Evolutionary conservation across 345 rosid species (phyloP), one percentile per base, ranked within the genome.

Genomic region (Sonneratia alba): DNA sequence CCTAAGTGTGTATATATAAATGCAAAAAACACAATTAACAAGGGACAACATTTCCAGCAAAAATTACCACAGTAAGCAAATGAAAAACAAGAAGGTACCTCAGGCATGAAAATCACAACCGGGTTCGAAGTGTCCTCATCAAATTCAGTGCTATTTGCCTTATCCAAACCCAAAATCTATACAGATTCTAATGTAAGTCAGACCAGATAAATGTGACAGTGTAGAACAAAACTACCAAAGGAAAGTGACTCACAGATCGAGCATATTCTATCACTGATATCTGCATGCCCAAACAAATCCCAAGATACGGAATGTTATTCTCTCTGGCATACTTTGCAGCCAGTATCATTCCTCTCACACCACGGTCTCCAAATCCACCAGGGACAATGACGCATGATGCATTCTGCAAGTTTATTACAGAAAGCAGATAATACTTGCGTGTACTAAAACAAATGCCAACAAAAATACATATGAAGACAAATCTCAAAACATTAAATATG

Each of bases 271-370:
- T 92, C 51, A 96, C 97, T 74, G 97, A 87, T 59, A 89, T 88
- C 80, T 96, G 99, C 99, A 96, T 96, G 80, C 99, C 99, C 80
- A 96, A 83, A 82, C 99, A 96, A 75, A 96, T 92, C 67, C 99
- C 99, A 66, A 95, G 89, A 78, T 83, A 95, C 49, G 99, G 97
- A 71, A 95, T 83, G 71, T 84, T 84, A 75, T 88, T 89, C 80
- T 96, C 93, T 75, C 98, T 89, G 65, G 97, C 97, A 83, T 89
- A 91, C 70, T 88, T 92, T 48, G 98, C 93, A 70, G 99, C 97
- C 79, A 96, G 83, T 77, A 89, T 90, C 92, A 92, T 96, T 79
- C 99, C 99, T 68, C 78, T 80, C 70, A 95, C 94, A 61, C 99
- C 99, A 74, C 98, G 93, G 77, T 92, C 97, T 73, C 98, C 99